Evolutionary conservation across 371 early-diverging fungal species (phyloP), one percentile per base, ranked within the genome.

Genomic region (Saksenaea vasiformis): DNA sequence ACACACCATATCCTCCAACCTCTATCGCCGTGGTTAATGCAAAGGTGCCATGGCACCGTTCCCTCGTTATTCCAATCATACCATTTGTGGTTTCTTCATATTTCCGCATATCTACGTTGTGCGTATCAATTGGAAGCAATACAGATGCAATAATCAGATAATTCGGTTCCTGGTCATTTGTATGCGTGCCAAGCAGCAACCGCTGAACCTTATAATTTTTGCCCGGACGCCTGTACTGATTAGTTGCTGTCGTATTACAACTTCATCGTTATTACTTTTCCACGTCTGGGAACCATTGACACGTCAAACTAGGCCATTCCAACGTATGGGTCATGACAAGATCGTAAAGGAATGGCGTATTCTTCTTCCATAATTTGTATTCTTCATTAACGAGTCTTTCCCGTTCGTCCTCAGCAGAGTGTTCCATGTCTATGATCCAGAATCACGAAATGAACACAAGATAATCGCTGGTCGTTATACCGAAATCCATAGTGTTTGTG

Each of bases 311-410:
- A 1, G 99, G 99, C 99, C 99, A 99, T 62, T 97, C 94, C 14
- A 99, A 80, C 5, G 97, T 95, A 68, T 98, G 98, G 2, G 98
- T 96, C 31, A 98, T 90, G 19, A 99, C 89, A 66, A 97, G 84
- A 78, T 99, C 99, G 76, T 99, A 99, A 24, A 99, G 85, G 64
- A 97, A 96, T 27, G 98, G 99, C 11, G 96, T 91, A 81, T 99
- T 99, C 86, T 99, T 99, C 74, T 98, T 97, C 99, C 99, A 99
- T 64, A 95, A 92, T 39, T 87, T 79, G 73, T 93, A 94, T 73
- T 96, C 92, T 55, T 47, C 51, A 47, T 47, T 47, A 47, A 22
- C 51, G 24, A 47, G 51, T 22, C 51, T 47, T 47, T 47, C 51
- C 9, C 51, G 51, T 26, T 47, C 51, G 22, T 47, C 51, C 24